Percentiles rank a stretch among this genome's conserved stretches.
Evolutionary conservation across 164 flowering plant genomes (phyloP).

Genomic region (Liriodendron chinense): DNA sequence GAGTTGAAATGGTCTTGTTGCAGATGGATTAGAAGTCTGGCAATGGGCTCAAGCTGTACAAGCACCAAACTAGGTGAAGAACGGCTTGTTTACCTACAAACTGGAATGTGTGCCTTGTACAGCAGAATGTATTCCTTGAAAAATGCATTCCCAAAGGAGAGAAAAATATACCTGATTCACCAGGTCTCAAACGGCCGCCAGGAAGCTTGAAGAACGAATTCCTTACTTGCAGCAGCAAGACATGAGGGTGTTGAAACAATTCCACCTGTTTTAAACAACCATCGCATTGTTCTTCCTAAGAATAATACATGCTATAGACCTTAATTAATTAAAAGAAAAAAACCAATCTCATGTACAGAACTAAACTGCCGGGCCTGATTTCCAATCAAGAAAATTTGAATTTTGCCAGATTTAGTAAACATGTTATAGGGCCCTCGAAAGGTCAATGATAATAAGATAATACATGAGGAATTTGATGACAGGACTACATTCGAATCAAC

Average conservation of each 20-base stretch:
- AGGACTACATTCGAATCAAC: too few species aligned
- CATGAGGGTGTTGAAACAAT: slow-evolving; percentile 73
- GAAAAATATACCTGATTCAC: slow-evolving; percentile 61
- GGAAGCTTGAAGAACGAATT: slow-evolving; percentile 73
- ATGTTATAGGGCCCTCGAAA: too few species aligned
- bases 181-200: slow-evolving; percentile 72
- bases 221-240: slow-evolving; percentile 63
- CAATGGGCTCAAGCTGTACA: background rate
- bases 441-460: too few species aligned
- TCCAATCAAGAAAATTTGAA: too few species aligned
- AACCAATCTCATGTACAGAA: too few species aligned
- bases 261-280: slow-evolving; percentile 51
- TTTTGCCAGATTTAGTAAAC: too few species aligned
- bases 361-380: too few species aligned
- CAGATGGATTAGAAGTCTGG: background rate
- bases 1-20: background rate
- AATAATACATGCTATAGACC: too few species aligned
- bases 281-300: background rate
- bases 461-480: too few species aligned
- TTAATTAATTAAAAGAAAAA: too few species aligned
- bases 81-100: background rate
- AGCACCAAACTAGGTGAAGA: background rate
- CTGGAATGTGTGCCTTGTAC: background rate
- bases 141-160: background rate
- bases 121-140: background rate